These are phyloP conservation scores for Albizia julibrissin DNA, from an alignment of 306 rosid species.

Conservation along the genomic window DNA sequence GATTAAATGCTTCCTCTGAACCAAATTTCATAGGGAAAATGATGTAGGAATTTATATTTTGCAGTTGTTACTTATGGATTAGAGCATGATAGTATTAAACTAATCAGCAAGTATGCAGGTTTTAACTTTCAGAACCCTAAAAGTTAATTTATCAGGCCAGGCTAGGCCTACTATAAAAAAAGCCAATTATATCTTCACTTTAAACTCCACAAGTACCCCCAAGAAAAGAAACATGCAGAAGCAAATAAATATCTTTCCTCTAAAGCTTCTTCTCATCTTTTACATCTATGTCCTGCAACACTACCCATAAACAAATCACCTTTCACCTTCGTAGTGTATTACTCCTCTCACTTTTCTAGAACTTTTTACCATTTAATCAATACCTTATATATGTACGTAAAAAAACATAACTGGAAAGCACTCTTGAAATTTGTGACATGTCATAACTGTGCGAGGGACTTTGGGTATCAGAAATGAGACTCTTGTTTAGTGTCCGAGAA, in stretches of 20 bases:
- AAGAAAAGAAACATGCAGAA: neutral
- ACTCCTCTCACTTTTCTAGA: slow-evolving; percentile 19
- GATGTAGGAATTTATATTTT: neutral
- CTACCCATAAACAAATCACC: slow-evolving; percentile 40
- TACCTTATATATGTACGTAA: neutral
- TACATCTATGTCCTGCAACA: slow-evolving; percentile 21
- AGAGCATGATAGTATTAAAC: neutral
- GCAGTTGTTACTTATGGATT: neutral
- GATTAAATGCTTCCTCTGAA: neutral
- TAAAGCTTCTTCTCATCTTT: neutral
- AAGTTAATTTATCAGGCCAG: neutral
- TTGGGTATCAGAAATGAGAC: slow-evolving; percentile 36
- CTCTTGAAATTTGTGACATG: neutral
- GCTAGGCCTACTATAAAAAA: slow-evolving; percentile 38
- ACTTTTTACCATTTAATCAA: slow-evolving; percentile 1
- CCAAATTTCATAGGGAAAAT: neutral
- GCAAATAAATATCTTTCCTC: neutral
- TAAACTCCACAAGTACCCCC: too few species aligned
- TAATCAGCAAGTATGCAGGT: slow-evolving; percentile 1
- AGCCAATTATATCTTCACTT: neutral
- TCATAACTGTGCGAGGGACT: slow-evolving; percentile 33
- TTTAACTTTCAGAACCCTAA: neutral
- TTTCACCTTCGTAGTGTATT: slow-evolving; percentile 44
- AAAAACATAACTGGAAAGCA: slow-evolving; percentile 28
- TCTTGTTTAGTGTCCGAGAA: slow-evolving; percentile 17